Evolutionary conservation across 768 basidiomycete species (phyloP), one percentile per base, ranked within the genome.

Genomic region (Trametes cubensis): DNA sequence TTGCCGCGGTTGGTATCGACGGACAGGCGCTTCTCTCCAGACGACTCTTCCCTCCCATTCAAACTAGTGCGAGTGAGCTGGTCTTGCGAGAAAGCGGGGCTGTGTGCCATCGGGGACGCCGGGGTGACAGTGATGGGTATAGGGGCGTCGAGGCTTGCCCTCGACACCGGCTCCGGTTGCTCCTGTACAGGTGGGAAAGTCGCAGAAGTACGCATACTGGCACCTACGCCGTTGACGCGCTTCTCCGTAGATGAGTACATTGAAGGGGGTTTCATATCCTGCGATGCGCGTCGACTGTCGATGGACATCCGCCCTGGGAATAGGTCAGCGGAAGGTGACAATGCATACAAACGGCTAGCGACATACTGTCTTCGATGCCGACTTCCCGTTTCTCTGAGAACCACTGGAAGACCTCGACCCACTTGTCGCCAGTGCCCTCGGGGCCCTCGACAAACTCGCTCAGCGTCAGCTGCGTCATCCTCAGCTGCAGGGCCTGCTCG

Each of bases 321-420:
- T 38, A 26, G 20, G 20, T 61, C 18, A 58, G 59, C 11, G 23
- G 18, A 6, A 17, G 2, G 25, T 8, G 4, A 26, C 3, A 26
- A 15, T 40, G 28, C 65, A 41, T 38, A 28, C 18, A 49, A 52
- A 26, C 42, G 17, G n/a, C 6, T 11, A n/a, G 42, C 13, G 13
- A 68, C 68, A 38, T 66, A 76, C 70, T 66, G 28, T 77, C 75
- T 34, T 73, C 71, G 25, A 74, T 59, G 25, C 65, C 70, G 3
- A 72, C 68, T n/a, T 78, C 79, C 25, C 77, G 80, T 67, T 80
- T 78, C 59, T 87, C 88, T 0, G 94, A 87, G 69, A 94, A 87
- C 90, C 91, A 97, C 5, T 83, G 77, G 72, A 95, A 96, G 8
- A 94, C 81, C 26, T 94, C 92, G 17, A 94, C 78, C 85, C 94